A percentile compares a stretch with the other conserved stretches of the same genome.
Evolutionary conservation across 768 basidiomycete genomes (phyloP).

Genomic region (Amanita jacksonii): DNA sequence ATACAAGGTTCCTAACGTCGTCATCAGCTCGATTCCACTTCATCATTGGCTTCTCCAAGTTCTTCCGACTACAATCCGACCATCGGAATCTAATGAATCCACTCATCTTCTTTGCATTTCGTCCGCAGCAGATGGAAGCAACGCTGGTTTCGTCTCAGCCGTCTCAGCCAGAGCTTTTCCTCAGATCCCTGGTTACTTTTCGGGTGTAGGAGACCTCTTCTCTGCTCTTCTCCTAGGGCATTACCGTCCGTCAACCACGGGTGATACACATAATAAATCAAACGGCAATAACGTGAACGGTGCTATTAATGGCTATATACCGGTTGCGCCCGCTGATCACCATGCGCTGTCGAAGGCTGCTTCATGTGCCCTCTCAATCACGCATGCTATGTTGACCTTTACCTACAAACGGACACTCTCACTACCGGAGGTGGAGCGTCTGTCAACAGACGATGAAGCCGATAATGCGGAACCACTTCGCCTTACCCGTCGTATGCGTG

Average conservation of each 20-base stretch:
- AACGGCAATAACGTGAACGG: not conserved
- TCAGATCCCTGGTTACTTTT: conserved; percentile 83
- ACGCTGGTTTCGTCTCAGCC: conserved; percentile 12
- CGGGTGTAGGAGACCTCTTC: conserved; percentile 95
- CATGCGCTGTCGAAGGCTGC: conserved; percentile 49
- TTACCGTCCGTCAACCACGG: conserved; percentile 32
- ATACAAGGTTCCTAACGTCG: conserved; percentile 75
- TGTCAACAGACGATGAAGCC: conserved; percentile 67
- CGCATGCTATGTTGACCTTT: conserved; percentile 57
- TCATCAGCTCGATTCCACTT: conserved; percentile 84
- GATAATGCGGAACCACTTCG: conserved; percentile 59
- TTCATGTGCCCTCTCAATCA: conserved; percentile 62
- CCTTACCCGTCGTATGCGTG: conserved; percentile 65
- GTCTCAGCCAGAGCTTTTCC: conserved; percentile 56
- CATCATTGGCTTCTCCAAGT: conserved; percentile 46
- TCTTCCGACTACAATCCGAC: conserved; percentile 39
- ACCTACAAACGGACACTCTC: conserved; percentile 49
- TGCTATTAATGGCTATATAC: not conserved
- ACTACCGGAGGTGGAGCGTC: conserved; percentile 51
- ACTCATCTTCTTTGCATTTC: conserved; percentile 73
- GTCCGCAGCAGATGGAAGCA: conserved; percentile 37
- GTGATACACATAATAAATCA: not conserved
- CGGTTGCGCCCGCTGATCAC: not conserved
- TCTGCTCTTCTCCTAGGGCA: conserved; percentile 85
- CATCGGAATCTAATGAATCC: conserved; percentile 18